These are phyloP conservation scores for Dendryphion nanum DNA, from an alignment of 2,329 filamentous ascomycete genomes.

Conservation along the genomic window DNA sequence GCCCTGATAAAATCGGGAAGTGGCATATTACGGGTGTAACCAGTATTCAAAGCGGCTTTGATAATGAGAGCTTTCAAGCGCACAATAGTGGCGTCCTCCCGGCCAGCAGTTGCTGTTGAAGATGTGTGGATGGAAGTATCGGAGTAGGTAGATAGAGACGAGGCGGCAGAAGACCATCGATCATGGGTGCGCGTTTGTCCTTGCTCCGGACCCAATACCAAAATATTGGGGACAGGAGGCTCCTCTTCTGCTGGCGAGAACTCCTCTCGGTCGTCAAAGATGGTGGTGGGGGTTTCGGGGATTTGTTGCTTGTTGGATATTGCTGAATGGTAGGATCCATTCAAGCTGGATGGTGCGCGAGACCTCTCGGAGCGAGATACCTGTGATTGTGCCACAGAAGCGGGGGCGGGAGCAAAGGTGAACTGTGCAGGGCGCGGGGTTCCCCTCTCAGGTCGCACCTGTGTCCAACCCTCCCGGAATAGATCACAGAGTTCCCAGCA, in stretches of 20 bases:
- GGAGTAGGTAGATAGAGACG: constrained; percentile 76
- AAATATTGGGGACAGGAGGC: constrained; percentile 79
- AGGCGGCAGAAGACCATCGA: constrained; percentile 75
- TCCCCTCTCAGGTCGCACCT: constrained; percentile 79
- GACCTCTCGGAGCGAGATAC: constrained; percentile 35
- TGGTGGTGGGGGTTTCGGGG: constrained; percentile 90
- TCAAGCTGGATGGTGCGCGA: constrained; percentile 41
- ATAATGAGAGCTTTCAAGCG: constrained; percentile 77
- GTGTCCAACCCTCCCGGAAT: constrained; percentile 88
- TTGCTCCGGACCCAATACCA: constrained; percentile 73
- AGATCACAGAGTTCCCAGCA: constrained; percentile 95
- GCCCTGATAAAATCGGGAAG: constrained; percentile 75
- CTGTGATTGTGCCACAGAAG: constrained; percentile 32
- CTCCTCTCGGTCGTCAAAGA: constrained; percentile 81
- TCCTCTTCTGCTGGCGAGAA: constrained; percentile 69
- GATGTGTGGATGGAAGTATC: constrained; percentile 63
- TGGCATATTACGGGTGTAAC: constrained; percentile 65
- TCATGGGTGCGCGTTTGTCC: constrained; percentile 54
- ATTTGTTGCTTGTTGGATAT: constrained; percentile 35
- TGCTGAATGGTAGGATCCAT: constrained; percentile 46
- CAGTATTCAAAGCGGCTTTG: constrained; percentile 81
- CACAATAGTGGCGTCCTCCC: constrained; percentile 74
- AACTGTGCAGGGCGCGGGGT: constrained; percentile 81
- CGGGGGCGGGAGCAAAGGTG: constrained; percentile 57
- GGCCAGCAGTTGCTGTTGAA: constrained; percentile 65